phyloP scores from a whole-genome alignment of 108 stramenopile species.

The Discostella pseudostelligera region DNA sequence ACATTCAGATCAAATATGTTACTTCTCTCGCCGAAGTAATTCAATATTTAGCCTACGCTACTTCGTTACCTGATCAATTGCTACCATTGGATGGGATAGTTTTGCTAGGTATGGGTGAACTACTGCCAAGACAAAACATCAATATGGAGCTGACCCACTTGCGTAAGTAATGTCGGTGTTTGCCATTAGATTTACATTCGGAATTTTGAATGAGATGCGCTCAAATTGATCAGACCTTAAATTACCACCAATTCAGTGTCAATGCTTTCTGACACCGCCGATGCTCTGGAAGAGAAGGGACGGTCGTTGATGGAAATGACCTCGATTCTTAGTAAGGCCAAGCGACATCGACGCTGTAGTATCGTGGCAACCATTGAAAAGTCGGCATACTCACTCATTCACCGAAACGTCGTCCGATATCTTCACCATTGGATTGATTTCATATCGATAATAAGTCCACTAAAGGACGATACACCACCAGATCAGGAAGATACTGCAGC shows the following conservation, averaged over 20 bases:
- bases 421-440: constrained; percentile 36
- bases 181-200: background rate
- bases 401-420: constrained; percentile 9
- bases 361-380: constrained; percentile 26
- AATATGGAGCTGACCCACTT: constrained; percentile 33
- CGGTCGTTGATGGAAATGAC: constrained; percentile 4
- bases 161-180: constrained; percentile 11
- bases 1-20: constrained; percentile 37
- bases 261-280: constrained; percentile 26
- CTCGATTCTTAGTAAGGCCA: background rate
- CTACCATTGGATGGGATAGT: constrained; percentile 30
- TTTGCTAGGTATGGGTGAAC: constrained; percentile 17
- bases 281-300: constrained; percentile 18
- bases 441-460: constrained; percentile 5
- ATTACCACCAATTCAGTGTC: constrained; percentile 16
- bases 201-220: background rate
- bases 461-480: background rate
- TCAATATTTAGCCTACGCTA: constrained; percentile 26
- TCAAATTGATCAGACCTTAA: background rate
- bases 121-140: constrained; percentile 1
- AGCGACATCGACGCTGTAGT: background rate
- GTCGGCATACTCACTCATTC: constrained; percentile 10
- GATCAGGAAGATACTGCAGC: background rate
- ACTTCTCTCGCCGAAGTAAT: constrained; percentile 26
- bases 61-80: constrained; percentile 26